Evolutionary conservation across 441 rosid genomes (phyloP).

Genomic region (Populus hybrid): DNA sequence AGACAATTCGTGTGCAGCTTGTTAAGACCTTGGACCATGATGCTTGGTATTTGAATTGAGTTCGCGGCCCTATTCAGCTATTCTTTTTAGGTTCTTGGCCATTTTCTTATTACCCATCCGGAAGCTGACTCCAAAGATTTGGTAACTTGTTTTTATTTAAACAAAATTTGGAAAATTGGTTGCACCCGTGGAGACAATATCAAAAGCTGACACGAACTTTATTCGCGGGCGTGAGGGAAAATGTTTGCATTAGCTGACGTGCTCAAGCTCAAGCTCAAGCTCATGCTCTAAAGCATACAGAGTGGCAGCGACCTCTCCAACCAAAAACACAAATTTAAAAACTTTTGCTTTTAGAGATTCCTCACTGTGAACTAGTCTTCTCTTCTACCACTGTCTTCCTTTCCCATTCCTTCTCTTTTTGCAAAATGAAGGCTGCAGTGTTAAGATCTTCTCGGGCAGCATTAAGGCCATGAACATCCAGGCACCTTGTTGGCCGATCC

Average conservation of each 20-base stretch:
- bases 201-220: background rate
- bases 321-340: background rate
- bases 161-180: background rate
- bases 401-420: background rate
- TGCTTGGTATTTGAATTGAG: background rate
- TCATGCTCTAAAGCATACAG: background rate
- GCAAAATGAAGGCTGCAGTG: background rate
- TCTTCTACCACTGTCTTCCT: background rate
- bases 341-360: background rate
- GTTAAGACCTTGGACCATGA: background rate
- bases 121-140: background rate
- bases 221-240: background rate
- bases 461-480: background rate
- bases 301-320: background rate
- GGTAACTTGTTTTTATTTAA: background rate
- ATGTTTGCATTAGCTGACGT: background rate
- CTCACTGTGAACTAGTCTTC: background rate
- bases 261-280: background rate
- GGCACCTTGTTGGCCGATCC: background rate
- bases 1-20: background rate
- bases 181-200: background rate
- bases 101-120: too few relatives aligned
- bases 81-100: background rate
- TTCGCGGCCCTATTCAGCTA: background rate
- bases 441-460: background rate